Conservation (phyloP, 345 rosid genomes). For the Eucalyptus victrix region DNA sequence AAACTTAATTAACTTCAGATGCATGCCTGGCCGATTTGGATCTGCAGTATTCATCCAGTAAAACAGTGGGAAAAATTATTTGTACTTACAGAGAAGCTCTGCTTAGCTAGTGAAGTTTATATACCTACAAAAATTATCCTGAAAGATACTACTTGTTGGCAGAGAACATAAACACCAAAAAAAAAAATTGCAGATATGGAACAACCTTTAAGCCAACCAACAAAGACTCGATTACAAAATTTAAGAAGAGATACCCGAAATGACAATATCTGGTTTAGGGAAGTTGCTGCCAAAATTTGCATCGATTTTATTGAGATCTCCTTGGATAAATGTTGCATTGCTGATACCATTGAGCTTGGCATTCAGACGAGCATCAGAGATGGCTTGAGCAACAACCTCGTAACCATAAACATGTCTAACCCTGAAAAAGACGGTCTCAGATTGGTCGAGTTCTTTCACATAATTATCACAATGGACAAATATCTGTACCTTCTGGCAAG, state of each 20-base stretch:
- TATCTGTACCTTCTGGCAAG: slow-evolving; percentile 60
- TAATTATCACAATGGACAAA: not conserved
- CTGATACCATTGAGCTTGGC: slow-evolving; percentile 67
- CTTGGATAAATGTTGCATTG: slow-evolving; percentile 81
- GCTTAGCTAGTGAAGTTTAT: not conserved
- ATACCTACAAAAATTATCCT: not conserved
- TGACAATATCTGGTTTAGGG: slow-evolving; percentile 77
- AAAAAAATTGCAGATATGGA: not conserved
- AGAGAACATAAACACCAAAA: not conserved
- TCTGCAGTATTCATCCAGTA: slow-evolving; percentile 29
- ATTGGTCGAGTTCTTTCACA: not conserved
- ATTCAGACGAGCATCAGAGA: slow-evolving; percentile 64
- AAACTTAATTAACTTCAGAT: slow-evolving; percentile 84
- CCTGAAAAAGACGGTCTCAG: slow-evolving; percentile 12
- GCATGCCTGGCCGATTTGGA: slow-evolving; percentile 98
- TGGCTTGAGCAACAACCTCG: slow-evolving; percentile 90
- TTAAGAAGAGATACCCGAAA: slow-evolving; percentile 38
- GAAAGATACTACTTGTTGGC: not conserved
- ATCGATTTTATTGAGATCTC: slow-evolving; percentile 89
- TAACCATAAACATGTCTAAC: slow-evolving; percentile 82
- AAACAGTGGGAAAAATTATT: not conserved
- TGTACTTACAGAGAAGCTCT: not conserved
- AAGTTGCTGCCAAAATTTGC: slow-evolving; percentile 69
- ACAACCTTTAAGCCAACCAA: not conserved
- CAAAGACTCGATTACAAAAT: not conserved